phyloP scores from a whole-genome alignment of 148 eudicot genomes.

The Chenopodium berlandieri region DNA sequence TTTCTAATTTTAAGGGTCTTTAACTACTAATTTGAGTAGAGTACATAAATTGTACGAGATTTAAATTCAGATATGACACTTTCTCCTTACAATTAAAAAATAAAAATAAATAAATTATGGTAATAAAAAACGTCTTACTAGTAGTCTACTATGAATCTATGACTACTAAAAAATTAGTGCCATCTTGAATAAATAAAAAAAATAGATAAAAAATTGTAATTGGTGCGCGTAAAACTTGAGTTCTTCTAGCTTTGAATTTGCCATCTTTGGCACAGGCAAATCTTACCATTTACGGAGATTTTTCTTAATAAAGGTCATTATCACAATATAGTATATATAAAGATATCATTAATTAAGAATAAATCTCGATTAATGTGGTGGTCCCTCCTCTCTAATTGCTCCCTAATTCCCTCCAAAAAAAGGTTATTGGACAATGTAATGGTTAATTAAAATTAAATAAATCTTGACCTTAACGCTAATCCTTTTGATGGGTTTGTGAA shows the following conservation, averaged over 20 bases:
- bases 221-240: neutral
- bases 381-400: constrained; percentile 25
- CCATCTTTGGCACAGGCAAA: constrained; percentile 34
- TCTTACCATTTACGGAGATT: constrained; percentile 34
- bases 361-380: constrained; percentile 27
- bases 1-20: too few relatives aligned
- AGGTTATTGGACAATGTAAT: constrained; percentile 6
- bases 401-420: constrained; percentile 24
- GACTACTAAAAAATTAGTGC: neutral
- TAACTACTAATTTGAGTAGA: too few relatives aligned
- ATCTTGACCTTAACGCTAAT: constrained; percentile 21
- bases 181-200: neutral
- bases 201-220: neutral
- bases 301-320: constrained; percentile 4
- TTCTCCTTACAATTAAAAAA: too few relatives aligned
- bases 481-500: constrained; percentile 25
- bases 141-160: neutral
- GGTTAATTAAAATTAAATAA: neutral
- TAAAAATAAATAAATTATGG: too few relatives aligned
- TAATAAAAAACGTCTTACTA: too few relatives aligned
- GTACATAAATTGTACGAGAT: too few relatives aligned
- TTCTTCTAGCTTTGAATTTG: constrained; percentile 17
- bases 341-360: constrained; percentile 10
- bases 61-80: too few relatives aligned
- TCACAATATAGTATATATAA: neutral